A percentile compares a stretch with the other conserved stretches of the same genome.
Evolutionary conservation across 2,329 filamentous ascomycete species (phyloP).

Genomic region (Epichloe baconii): DNA sequence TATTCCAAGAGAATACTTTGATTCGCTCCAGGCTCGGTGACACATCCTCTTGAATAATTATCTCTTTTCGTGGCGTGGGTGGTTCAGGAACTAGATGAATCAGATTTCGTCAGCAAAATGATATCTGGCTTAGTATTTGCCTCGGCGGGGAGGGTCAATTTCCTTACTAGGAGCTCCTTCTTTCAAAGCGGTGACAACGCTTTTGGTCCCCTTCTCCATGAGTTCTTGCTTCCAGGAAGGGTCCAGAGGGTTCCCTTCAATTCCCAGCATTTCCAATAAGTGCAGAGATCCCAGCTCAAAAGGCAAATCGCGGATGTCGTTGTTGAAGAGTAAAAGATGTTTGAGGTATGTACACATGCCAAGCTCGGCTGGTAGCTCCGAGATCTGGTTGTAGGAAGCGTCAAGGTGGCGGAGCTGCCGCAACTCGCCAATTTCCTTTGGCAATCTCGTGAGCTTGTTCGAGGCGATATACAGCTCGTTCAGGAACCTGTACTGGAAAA

Average conservation of each 20-base stretch:
- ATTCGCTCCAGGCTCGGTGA: constrained; percentile 53
- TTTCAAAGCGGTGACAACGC: constrained; percentile 68
- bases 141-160: constrained; percentile 6
- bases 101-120: constrained; percentile 10
- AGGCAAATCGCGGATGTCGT: constrained; percentile 70
- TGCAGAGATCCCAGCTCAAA: constrained; percentile 81
- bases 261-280: constrained; percentile 75
- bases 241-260: constrained; percentile 82
- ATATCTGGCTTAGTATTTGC: neutral
- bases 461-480: constrained; percentile 87
- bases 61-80: constrained; percentile 62
- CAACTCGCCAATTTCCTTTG: constrained; percentile 67
- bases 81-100: constrained; percentile 53
- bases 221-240: constrained; percentile 67
- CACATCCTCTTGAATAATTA: constrained; percentile 61
- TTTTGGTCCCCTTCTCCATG: constrained; percentile 76
- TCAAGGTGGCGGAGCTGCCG: constrained; percentile 74
- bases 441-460: constrained; percentile 76
- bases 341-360: constrained; percentile 94
- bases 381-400: constrained; percentile 76
- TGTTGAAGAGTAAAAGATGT: constrained; percentile 79
- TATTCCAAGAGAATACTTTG: constrained; percentile 88
- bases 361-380: constrained; percentile 72
- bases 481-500: constrained; percentile 83
- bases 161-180: constrained; percentile 71